Evolutionary conservation across 495 filamentous ascomycete genomes (phyloP), one percentile per base, ranked within the genome.

Genomic region (Delitschia confertaspora): DNA sequence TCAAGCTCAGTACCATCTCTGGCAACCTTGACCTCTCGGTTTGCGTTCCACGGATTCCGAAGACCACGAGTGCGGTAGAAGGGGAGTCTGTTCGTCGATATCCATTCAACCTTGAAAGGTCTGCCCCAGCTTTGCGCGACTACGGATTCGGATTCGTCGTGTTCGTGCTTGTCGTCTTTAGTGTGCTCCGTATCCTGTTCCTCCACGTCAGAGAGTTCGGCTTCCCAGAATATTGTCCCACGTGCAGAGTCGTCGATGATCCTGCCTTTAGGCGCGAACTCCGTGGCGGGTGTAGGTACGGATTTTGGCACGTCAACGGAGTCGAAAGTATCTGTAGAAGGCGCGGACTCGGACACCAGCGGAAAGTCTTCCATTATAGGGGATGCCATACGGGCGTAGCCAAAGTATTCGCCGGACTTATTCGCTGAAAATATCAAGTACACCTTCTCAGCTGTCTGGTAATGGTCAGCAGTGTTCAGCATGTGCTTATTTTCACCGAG

Each of bases 221-320:
- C 83, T 59, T 98, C 91, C 91, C 91, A 98, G 55, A 98, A 98
- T 39, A 95, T 93, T 6, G 88, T 94, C 0, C 88, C 91, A 16
- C 91, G 79, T 1, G 81, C 85, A 18, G 86, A 83, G 60, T 98
- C 91, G 58, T 94, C 85, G 42, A 98, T 89, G 55, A 98, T 88
- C 32, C 82, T 77, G 25, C 91, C 91, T 53, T 72, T 82, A 14
- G 87, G 89, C 2, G 85, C 86, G 25, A 70, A 82, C 24, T 82
- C 75, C 7, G 88, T 95, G 9, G 83, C 81, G 35, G 76, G 73
- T 1, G 88, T 95, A 0, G 79, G 73, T 17, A 85, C 91, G 1
- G 80, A 77, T 56, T 78, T 79, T 17, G 83, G 83, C 13, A 81
- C 65, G 42, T 83, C 74, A 11, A 75, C 58, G 33, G 80, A 71